These are phyloP conservation scores for Leersia perrieri DNA, from an alignment of 176 grass and related monocot genomes.

Conservation along the genomic window DNA sequence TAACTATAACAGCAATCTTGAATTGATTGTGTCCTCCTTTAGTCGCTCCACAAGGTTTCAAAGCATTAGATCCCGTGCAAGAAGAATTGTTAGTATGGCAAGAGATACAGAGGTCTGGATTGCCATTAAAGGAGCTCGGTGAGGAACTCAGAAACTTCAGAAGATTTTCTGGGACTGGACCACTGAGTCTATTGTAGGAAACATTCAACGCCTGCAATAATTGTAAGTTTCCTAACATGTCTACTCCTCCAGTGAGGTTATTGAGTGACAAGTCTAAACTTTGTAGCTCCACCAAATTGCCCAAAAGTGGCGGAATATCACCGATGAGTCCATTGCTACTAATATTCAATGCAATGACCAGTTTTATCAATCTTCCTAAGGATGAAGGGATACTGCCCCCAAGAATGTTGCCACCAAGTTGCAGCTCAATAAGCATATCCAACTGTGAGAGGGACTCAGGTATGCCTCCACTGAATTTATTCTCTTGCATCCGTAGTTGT, in stretches of 20 bases:
- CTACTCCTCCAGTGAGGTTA: slow-evolving; percentile 55
- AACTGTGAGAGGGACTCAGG: slow-evolving; percentile 48
- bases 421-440: slow-evolving; percentile 59
- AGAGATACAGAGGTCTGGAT: slow-evolving; percentile 57
- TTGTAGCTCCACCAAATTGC: slow-evolving; percentile 45
- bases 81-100: slow-evolving; percentile 33
- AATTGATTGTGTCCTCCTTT: slow-evolving; percentile 28
- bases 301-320: slow-evolving; percentile 42
- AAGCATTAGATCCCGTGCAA: slow-evolving; percentile 34
- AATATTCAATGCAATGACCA: slow-evolving; percentile 61
- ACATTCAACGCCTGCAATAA: slow-evolving; percentile 52
- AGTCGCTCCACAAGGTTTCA: slow-evolving; percentile 39
- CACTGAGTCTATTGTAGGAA: slow-evolving; percentile 68
- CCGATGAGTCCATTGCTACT: slow-evolving; percentile 59
- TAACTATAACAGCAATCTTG: slow-evolving; percentile 39
- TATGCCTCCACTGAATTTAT: slow-evolving; percentile 63
- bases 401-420: slow-evolving; percentile 71
- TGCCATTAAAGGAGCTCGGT: slow-evolving; percentile 65
- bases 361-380: slow-evolving; percentile 44
- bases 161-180: slow-evolving; percentile 53
- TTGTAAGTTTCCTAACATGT: slow-evolving; percentile 36
- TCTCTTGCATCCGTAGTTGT: slow-evolving; percentile 53
- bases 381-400: slow-evolving; percentile 58
- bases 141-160: slow-evolving; percentile 47
- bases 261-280: slow-evolving; percentile 81